Evolutionary conservation across 2,329 filamentous ascomycete species (phyloP).

Genomic region (Thelonectria blattea): DNA sequence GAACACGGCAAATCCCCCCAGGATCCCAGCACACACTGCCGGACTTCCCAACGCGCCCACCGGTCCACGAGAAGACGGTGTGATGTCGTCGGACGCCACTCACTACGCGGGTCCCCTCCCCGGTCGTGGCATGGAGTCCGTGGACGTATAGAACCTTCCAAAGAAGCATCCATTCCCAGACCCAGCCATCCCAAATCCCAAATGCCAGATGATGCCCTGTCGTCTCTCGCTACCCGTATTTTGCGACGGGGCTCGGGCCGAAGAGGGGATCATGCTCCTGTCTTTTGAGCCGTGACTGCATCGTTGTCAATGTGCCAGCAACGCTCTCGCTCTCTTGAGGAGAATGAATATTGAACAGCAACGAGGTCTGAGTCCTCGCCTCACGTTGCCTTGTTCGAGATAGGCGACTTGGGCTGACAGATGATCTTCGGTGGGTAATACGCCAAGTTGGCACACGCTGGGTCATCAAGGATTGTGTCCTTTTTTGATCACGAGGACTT

Average conservation of each 20-base stretch:
- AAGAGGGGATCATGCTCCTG: slow-evolving; percentile 5
- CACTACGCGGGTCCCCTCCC: neutral
- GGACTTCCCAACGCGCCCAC: neutral
- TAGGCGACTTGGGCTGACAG: slow-evolving; percentile 10
- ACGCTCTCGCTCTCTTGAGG: neutral
- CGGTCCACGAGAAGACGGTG: slow-evolving; percentile 15
- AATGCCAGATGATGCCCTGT: neutral
- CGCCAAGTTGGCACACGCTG: neutral
- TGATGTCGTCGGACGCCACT: slow-evolving; percentile 8
- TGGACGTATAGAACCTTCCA: slow-evolving; percentile 21
- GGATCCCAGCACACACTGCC: neutral
- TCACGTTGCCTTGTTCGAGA: slow-evolving; percentile 4
- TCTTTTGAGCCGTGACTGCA: neutral
- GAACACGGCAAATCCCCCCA: neutral
- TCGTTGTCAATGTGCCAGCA: slow-evolving; percentile 10
- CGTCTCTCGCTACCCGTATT: neutral
- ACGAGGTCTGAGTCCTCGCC: slow-evolving; percentile 5
- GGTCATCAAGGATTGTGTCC: neutral
- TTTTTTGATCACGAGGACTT: neutral
- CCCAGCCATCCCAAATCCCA: neutral
- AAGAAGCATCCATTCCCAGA: slow-evolving; percentile 11
- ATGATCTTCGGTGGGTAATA: neutral
- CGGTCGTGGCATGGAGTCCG: neutral
- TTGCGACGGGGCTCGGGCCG: slow-evolving; percentile 4
- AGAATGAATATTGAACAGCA: neutral